Conservation (phyloP, 2,329 filamentous ascomycete genomes). For the Ascochyta lentis region DNA sequence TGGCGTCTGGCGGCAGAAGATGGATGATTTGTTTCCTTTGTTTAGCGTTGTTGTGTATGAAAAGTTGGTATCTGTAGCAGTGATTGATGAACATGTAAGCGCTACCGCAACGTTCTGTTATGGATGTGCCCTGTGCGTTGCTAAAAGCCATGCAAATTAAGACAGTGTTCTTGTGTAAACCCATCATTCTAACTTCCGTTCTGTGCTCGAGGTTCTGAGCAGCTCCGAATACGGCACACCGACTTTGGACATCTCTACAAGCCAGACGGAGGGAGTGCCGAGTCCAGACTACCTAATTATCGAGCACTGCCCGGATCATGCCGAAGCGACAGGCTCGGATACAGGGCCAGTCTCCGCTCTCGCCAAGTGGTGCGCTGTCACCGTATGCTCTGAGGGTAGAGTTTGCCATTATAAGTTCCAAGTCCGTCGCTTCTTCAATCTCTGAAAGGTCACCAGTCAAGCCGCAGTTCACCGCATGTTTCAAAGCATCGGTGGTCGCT, state of each 20-base stretch:
- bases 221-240: too few relatives aligned
- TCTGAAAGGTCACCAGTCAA: conserved; percentile 11
- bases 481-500: conserved; percentile 2
- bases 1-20: not conserved
- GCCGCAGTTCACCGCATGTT: conserved; percentile 14
- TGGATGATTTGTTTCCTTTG: not conserved
- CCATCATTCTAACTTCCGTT: not conserved
- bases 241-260: too few relatives aligned
- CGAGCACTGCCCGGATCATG: not conserved
- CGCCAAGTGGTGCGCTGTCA: conserved; percentile 7
- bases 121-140: too few relatives aligned
- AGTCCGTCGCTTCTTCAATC: not conserved
- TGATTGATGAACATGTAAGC: not conserved
- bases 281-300: too few relatives aligned
- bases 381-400: conserved; percentile 1
- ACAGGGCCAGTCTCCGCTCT: not conserved
- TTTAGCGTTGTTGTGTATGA: not conserved
- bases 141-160: too few relatives aligned
- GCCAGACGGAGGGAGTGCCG: not conserved
- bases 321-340: conserved; percentile 2
- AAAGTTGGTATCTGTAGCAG: not conserved
- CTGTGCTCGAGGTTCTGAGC: not conserved
- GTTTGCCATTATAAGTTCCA: conserved; percentile 5
- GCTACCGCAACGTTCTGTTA: too few relatives aligned
- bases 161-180: not conserved